Conservation (phyloP, 192 early-diverging fungal species). For the Entomortierella beljakovae region DNA sequence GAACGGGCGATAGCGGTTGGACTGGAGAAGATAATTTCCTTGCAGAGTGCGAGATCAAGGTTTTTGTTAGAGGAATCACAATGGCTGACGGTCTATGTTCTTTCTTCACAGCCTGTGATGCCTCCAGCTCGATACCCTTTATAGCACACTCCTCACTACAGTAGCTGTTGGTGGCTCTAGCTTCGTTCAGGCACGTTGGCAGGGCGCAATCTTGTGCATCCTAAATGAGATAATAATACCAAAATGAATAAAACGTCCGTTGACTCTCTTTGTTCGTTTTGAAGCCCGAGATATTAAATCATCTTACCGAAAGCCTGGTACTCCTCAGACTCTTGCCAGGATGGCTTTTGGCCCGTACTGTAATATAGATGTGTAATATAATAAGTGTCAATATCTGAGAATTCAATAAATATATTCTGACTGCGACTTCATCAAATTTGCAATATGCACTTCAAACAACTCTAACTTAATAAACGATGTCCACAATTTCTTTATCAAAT, state of each 20-base stretch:
- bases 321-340: neutral
- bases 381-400: neutral
- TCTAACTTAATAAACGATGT: neutral
- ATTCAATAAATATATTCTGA: neutral
- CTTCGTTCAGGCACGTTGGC: constrained; percentile 53
- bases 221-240: constrained; percentile 13
- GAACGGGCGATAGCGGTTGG: constrained; percentile 1
- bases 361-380: neutral
- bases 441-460: too few relatives aligned
- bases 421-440: too few relatives aligned
- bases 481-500: too few relatives aligned
- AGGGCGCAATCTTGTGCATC: constrained; percentile 49
- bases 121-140: constrained; percentile 56
- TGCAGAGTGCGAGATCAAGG: neutral
- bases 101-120: constrained; percentile 42
- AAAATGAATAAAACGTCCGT: neutral
- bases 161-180: constrained; percentile 52
- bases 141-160: constrained; percentile 60
- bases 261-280: too few relatives aligned
- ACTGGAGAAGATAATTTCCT: constrained; percentile 22
- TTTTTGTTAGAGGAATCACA: constrained; percentile 12
- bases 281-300: neutral
- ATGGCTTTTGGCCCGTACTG: constrained; percentile 13
- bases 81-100: constrained; percentile 9
- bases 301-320: constrained; percentile 20